Evolutionary conservation across 306 rosid species (phyloP), one percentile per base, ranked within the genome.

Genomic region (Bauhinia variegata): DNA sequence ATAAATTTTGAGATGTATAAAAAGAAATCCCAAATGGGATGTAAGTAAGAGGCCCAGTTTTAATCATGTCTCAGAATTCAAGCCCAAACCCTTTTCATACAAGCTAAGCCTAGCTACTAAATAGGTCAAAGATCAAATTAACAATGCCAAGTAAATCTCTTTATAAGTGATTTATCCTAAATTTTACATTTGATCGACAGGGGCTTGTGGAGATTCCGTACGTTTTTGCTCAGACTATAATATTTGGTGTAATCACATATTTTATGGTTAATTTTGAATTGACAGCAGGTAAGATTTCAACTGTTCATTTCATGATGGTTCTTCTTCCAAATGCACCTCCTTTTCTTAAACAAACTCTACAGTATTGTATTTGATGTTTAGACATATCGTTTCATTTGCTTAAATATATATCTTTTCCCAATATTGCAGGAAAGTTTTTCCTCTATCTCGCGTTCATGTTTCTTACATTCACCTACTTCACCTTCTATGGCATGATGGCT

Each of bases 191-290:
- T 64, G 50, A 32, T 42, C 66, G 54, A 53, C 90, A 91, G 97
- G 92, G 97, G 60, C 83, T 91, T 57, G 75, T 91, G 69, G 97
- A 91, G 86, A n/a, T 91, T 42, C 97, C 97, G n/a, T 91, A 91
- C 67, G 66, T 91, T 67, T 83, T 79, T 42, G 75, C 50, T 55
- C 95, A 91, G 88, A 85, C 97, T 37, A 49, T 88, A 69, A 4
- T 87, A 18, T 88, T 82, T 43, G 96, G 90, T 32, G 0, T 89
- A 33, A 87, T 91, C 82, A 89, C 97, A 48, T 91, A 91, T 66
- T 81, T 82, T 74, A 89, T 89, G 95, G 63, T 91, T 65, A 65
- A 85, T 53, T 91, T 86, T 78, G 97, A 89, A 80, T 82, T 42
- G 75, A 87, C 88, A 34, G 18, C 65, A 0, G 77, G 96, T 88